Evolutionary conservation across 148 eudicot genomes (phyloP), one percentile per base, ranked within the genome.

Genomic region (Arctostaphylos glauca): DNA sequence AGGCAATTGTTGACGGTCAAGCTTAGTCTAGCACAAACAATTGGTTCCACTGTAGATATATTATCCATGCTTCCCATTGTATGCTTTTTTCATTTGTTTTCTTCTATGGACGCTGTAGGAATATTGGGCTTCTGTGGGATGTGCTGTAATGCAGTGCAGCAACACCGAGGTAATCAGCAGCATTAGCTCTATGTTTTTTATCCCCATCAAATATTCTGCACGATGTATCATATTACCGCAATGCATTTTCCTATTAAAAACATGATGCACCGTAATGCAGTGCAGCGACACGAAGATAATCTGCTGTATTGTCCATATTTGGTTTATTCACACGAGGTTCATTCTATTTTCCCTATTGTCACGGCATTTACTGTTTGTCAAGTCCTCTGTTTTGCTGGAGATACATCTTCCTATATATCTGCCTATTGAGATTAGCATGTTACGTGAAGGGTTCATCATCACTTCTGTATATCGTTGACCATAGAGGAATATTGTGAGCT

Each of bases 111-210:
- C 70, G 3, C 15, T 87, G 82, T 87, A 96, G 99, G 98, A 93
- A 79, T 97, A 97, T 83, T 97, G 99, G 99, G 98, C 97, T 90
- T 97, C 99, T 85, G 99, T 92, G 80, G 99, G 99, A 87, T 97
- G 99, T 84, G 94, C 99, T 6, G 91, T 97, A 83, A 97, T 97
- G 98, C 99, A 97, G 87, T 97, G 99, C 91, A 97, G 99, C 91
- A 97, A 97, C 86, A 97, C 99, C 3, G 99, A 97, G 99, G 99
- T 96, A 86, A 84, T 78, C 49, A 74, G 6, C 50, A 44, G 19
- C 25, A 9, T 43, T 80, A 43, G 21, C 72, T 64, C n/a, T 71
- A 23, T 25, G 54, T 21, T 48, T n/a, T 23, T 66, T 12, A 16
- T 9, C 72, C 72, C 7, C 16, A 31, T 13, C 72, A 67, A 25